Percentiles rank a stretch among this genome's conserved stretches.
phyloP scores from a whole-genome alignment of 352 stramenopile species.

The Pythium guiyangense region DNA sequence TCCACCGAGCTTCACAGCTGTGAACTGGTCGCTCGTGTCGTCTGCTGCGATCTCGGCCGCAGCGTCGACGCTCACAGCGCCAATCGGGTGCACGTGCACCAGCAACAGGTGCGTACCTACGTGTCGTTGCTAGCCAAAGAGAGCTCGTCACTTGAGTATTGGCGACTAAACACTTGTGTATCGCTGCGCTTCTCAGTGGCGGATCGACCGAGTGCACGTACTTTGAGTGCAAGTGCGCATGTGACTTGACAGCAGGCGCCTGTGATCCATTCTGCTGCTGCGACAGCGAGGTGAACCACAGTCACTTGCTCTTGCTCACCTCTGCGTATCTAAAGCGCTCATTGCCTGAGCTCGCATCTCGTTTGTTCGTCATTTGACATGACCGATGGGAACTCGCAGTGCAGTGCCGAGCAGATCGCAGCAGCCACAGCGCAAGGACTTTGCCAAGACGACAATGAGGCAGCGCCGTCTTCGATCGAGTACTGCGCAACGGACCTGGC shows the following conservation, averaged over 20 bases:
- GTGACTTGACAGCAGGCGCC: slow-evolving; percentile 36
- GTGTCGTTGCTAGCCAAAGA: too few species aligned
- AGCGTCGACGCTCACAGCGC: slow-evolving; percentile 18
- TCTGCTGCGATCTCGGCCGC: slow-evolving; percentile 19
- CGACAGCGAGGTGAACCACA: slow-evolving; percentile 25
- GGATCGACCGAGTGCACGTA: slow-evolving; percentile 19
- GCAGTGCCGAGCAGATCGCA: slow-evolving; percentile 19
- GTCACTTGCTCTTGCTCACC: not conserved
- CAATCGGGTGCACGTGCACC: slow-evolving; percentile 36
- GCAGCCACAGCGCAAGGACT: slow-evolving; percentile 14
- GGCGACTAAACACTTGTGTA: not conserved
- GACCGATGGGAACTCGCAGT: slow-evolving; percentile 14
- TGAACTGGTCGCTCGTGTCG: slow-evolving; percentile 46
- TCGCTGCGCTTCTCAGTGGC: not conserved
- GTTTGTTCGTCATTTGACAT: not conserved
- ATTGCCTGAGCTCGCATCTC: too few species aligned
- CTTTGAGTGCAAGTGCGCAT: slow-evolving; percentile 40
- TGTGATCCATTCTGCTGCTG: slow-evolving; percentile 53
- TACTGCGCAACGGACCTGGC: slow-evolving; percentile 40
- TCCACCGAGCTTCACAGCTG: slow-evolving; percentile 19
- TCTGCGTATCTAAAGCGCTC: too few species aligned
- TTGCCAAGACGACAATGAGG: slow-evolving; percentile 18
- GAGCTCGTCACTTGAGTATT: too few species aligned
- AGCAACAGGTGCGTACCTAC: slow-evolving; percentile 22
- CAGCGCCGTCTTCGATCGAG: slow-evolving; percentile 30